Evolutionary conservation across 2,329 filamentous ascomycete genomes (phyloP).

Genomic region (Ophiostoma populinum): DNA sequence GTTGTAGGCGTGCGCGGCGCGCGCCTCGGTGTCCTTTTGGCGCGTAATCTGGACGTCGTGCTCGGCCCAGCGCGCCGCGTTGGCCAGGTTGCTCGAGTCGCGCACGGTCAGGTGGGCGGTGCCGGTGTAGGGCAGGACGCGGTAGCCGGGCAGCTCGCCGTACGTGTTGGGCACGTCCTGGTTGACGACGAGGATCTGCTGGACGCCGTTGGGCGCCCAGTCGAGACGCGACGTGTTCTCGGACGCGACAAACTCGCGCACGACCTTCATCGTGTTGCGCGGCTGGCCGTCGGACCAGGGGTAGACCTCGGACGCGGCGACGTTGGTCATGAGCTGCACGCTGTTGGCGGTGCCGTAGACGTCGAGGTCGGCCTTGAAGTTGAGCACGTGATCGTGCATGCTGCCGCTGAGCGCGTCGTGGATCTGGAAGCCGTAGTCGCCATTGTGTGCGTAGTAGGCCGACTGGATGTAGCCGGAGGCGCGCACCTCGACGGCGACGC

Average conservation of each 20-base stretch:
- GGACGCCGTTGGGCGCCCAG: conserved; percentile 29
- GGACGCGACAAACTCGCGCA: conserved; percentile 22
- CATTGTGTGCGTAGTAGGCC: conserved; percentile 26
- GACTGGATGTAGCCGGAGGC: conserved; percentile 37
- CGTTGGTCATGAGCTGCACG: conserved; percentile 20
- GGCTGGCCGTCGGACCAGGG: conserved; percentile 29
- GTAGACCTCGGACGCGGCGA: conserved; percentile 20
- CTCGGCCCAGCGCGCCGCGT: conserved; percentile 29
- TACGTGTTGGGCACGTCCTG: conserved; percentile 28
- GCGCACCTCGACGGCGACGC: conserved; percentile 31
- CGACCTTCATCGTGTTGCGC: conserved; percentile 34
- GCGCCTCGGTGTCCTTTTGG: conserved; percentile 35
- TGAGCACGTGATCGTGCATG: conserved; percentile 39
- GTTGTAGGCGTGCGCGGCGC: conserved; percentile 27
- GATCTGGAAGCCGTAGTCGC: conserved; percentile 31
- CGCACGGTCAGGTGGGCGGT: conserved; percentile 28
- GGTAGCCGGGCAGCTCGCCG: conserved; percentile 35
- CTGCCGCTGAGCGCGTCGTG: conserved; percentile 28
- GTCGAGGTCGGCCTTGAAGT: conserved; percentile 37
- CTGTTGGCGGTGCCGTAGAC: conserved; percentile 30
- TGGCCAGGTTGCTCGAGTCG: conserved; percentile 27
- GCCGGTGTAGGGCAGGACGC: conserved; percentile 23
- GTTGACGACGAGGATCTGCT: conserved; percentile 34
- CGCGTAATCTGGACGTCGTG: conserved; percentile 32
- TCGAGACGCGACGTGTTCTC: conserved; percentile 28